A percentile compares a stretch with the other conserved stretches of the same genome.
Evolutionary conservation across 108 stramenopile species (phyloP).

Genomic region (Cylindrotheca closterium): DNA sequence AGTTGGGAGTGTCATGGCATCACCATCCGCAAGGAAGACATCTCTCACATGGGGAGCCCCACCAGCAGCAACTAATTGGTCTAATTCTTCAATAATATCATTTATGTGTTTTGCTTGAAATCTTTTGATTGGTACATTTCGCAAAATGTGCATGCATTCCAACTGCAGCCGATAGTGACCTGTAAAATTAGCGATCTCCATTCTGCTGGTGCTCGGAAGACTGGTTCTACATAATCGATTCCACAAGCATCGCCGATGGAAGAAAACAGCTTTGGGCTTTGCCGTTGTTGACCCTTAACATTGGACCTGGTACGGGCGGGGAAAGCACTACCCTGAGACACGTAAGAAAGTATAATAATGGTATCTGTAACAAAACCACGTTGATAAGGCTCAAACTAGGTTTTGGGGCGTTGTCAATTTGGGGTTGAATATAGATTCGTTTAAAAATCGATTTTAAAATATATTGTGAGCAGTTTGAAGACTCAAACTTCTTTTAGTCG

Average conservation of each 20-base stretch:
- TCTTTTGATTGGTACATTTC: conserved; percentile 28
- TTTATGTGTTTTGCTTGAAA: conserved; percentile 16
- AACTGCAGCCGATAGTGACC: conserved; percentile 22
- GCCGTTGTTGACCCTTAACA: too few relatives aligned
- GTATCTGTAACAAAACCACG: too few relatives aligned
- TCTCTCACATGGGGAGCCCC: conserved; percentile 9
- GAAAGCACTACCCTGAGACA: too few relatives aligned
- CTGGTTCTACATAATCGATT: conserved; percentile 14
- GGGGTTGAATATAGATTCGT: too few relatives aligned
- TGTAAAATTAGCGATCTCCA: conserved; percentile 20
- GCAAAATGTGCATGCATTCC: conserved; percentile 27
- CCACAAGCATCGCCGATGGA: neutral
- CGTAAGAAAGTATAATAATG: too few relatives aligned
- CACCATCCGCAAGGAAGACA: conserved; percentile 27
- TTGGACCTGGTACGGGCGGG: too few relatives aligned
- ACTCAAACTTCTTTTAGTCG: too few relatives aligned
- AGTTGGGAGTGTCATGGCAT: conserved; percentile 25
- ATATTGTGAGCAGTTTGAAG: too few relatives aligned
- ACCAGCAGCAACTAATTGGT: neutral
- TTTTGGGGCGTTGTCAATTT: too few relatives aligned
- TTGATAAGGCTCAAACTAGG: too few relatives aligned
- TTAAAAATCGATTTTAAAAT: too few relatives aligned
- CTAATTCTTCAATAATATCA: conserved; percentile 10
- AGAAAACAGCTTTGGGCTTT: neutral
- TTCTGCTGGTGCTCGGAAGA: conserved; percentile 29